Evolutionary conservation across 495 filamentous ascomycete genomes (phyloP).

Genomic region (Aspergillus panamensis): DNA sequence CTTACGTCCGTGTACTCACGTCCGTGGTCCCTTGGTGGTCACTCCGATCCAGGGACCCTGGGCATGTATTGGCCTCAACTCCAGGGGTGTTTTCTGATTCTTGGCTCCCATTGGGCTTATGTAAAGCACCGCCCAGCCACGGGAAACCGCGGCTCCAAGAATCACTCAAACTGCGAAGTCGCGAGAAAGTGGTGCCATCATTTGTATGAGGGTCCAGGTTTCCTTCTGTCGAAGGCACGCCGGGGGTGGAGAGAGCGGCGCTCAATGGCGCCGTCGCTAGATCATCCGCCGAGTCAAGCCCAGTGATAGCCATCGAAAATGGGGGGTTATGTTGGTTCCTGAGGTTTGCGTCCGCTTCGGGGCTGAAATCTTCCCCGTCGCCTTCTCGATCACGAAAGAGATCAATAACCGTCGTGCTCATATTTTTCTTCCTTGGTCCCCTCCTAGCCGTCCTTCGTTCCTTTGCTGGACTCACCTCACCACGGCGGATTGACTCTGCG

Average conservation of each 20-base stretch:
- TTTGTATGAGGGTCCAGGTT: conserved; percentile 17
- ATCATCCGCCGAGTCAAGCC: conserved; percentile 32
- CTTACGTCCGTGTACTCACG: not conserved
- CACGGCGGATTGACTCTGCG: conserved; percentile 58
- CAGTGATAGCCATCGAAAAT: conserved; percentile 27
- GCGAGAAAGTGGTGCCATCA: conserved; percentile 21
- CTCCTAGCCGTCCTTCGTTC: conserved; percentile 28
- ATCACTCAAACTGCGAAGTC: conserved; percentile 45
- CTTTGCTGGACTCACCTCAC: conserved; percentile 41
- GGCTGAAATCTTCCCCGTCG: conserved; percentile 11
- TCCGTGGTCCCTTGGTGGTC: not conserved
- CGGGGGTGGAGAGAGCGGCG: conserved; percentile 29
- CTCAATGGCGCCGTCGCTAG: conserved; percentile 23
- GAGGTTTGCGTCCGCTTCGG: conserved; percentile 16
- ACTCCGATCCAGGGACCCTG: not conserved
- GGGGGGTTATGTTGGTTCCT: conserved; percentile 19
- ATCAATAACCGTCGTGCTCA: conserved; percentile 31
- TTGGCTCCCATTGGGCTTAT: conserved; percentile 13
- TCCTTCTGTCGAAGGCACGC: conserved; percentile 19
- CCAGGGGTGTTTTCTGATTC: not conserved
- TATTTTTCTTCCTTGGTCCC: conserved; percentile 28
- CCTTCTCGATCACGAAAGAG: conserved; percentile 21
- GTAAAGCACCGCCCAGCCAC: conserved; percentile 38
- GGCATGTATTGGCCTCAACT: not conserved
- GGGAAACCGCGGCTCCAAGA: conserved; percentile 42